Percentiles rank a stretch among this genome's conserved stretches.
Evolutionary conservation across 2,329 filamentous ascomycete genomes (phyloP).

Genomic region (Aspergillus pseudoterreus): DNA sequence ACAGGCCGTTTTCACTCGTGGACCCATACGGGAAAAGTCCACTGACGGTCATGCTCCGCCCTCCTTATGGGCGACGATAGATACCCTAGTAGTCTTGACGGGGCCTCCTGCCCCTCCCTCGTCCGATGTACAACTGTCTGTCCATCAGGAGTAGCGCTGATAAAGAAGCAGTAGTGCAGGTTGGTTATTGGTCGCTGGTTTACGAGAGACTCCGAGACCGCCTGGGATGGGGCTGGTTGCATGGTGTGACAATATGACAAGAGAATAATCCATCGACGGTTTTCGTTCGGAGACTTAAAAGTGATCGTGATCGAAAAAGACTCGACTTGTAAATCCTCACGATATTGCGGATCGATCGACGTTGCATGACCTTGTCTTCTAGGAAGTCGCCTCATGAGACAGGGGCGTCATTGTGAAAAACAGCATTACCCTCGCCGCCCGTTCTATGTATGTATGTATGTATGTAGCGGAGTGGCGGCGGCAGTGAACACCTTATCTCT

Average conservation of each 20-base stretch:
- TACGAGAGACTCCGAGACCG: not conserved
- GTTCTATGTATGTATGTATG: not conserved
- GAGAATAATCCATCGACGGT: not conserved
- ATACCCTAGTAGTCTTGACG: not conserved
- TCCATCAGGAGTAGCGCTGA: not conserved
- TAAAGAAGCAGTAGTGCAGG: not conserved
- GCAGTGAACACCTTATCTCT: too few species aligned
- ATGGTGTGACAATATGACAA: not conserved
- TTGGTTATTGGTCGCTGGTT: not conserved
- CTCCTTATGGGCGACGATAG: too few species aligned
- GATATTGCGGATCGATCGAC: constrained; percentile 24
- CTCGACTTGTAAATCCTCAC: not conserved
- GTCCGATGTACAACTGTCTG: not conserved
- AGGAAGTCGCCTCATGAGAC: constrained; percentile 17
- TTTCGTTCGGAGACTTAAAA: not conserved
- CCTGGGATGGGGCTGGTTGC: not conserved
- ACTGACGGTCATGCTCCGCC: not conserved
- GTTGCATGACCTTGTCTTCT: constrained; percentile 24
- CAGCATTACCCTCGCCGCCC: not conserved
- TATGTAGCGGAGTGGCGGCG: too few species aligned
- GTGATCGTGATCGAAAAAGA: not conserved
- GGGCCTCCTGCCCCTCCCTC: not conserved
- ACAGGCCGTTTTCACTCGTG: not conserved
- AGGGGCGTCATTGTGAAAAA: not conserved
- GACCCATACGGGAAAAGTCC: not conserved